phyloP scores from a whole-genome alignment of 176 grass and related monocot genomes.

The Triticum turgidum region DNA sequence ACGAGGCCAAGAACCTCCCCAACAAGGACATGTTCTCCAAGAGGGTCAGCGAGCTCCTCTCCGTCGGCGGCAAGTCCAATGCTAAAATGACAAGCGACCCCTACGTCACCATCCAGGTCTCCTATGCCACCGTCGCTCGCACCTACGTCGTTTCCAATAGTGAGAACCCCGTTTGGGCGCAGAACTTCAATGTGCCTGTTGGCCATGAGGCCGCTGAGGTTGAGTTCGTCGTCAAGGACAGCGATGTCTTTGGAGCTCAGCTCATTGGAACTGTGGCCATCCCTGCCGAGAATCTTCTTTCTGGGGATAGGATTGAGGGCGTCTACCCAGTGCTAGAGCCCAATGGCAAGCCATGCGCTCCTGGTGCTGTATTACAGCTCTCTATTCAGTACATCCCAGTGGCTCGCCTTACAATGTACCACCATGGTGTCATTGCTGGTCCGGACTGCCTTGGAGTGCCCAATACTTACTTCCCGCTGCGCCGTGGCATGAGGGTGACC shows the following conservation, averaged over 20 bases:
- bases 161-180: constrained; percentile 83
- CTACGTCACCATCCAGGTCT: constrained; percentile 65
- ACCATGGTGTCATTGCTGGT: constrained; percentile 58
- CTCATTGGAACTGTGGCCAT: constrained; percentile 65
- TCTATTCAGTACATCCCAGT: constrained; percentile 75
- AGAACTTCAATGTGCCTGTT: constrained; percentile 71
- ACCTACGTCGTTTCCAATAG: constrained; percentile 73
- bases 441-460: constrained; percentile 63
- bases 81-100: constrained; percentile 74
- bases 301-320: constrained; percentile 53
- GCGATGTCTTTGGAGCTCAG: constrained; percentile 64
- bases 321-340: constrained; percentile 48
- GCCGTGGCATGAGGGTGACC: constrained; percentile 60
- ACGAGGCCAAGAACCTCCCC: constrained; percentile 59
- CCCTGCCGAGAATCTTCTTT: constrained; percentile 41
- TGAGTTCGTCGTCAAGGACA: constrained; percentile 83
- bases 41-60: constrained; percentile 49
- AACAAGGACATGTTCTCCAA: constrained; percentile 91
- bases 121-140: constrained; percentile 44
- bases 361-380: constrained; percentile 43
- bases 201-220: constrained; percentile 69
- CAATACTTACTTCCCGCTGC: constrained; percentile 73
- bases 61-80: constrained; percentile 41
- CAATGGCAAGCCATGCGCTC: constrained; percentile 69
- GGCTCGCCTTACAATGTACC: constrained; percentile 54